Base-by-base conservation (phyloP, 2,329 filamentous ascomycete genomes). In the Fusarium tjaetaba region DNA sequence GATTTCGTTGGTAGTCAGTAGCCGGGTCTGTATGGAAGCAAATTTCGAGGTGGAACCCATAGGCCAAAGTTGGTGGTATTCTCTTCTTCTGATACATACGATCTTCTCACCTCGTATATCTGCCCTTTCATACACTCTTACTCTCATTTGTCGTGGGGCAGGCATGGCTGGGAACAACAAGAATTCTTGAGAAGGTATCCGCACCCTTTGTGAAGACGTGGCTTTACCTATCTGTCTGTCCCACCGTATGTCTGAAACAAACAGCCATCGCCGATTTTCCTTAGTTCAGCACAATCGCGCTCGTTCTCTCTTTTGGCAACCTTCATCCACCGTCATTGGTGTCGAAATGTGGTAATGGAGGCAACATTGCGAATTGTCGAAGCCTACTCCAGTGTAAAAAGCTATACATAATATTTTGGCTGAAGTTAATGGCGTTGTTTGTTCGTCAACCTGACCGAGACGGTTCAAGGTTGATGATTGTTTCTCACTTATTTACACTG, bases 401-500 rank as follows among this genome's bases (percentile, higher is more conserved):
- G 14, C n/a, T 18, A 16, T 34, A 32, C 28, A 24, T 34, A 20
- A 36, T 45, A 28, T 41, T 24, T 63, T 38, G n/a, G 26, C 43
- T 28, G 16, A 51, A 36, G 11, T 38, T 22, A 41, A 22, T 39
- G 42, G 34, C 56, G 26, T 41, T 43, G 51, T 51, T 62, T 58
- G 38, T 46, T 52, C 49, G 49, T 46, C 53, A 65, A 38, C 39
- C 18, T 58, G 58, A 68, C 49, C 63, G 66, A 74, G 72, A 61
- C 61, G 59, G 62, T 61, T 61, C 51, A 58, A 51, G 66, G 34
- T 64, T 65, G 34, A 48, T 49, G 36, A 39, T 42, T 53, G 43
- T 64, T 59, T 32, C 48, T 18, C 11, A 32, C 15, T 39, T 28
- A 28, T 48, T 48, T 64, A 41, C 41, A 34, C 26, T 22, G 15